Evolutionary conservation across 768 basidiomycete species (phyloP), one percentile per base, ranked within the genome.

Genomic region (Sarcodon sp.): DNA sequence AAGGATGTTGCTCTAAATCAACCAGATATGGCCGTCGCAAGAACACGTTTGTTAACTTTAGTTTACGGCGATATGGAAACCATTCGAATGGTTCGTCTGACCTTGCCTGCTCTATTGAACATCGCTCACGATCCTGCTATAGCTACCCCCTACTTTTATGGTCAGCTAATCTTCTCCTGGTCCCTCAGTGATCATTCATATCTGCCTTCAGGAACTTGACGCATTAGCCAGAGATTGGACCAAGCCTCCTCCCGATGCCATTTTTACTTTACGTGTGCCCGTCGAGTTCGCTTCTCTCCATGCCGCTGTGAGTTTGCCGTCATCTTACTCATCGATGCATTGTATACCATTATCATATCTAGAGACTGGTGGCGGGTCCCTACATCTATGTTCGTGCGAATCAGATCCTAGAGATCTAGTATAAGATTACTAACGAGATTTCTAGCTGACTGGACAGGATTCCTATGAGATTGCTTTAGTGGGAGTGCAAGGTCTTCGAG

Each of bases 401-500:
- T 41, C 44, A 45, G 43, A 48, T 46, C 48, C 21, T 45, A 38
- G 32, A 8, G 21, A 44, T 27, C 3, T 45, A 18, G 16, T 53
- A 53, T 37, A 62, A 32, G 41, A 6, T 48, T 15, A 43, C 51
- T 53, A 52, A 55, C 46, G 53, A 50, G 33, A 27, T n/a, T 9
- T 35, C 27, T 35, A 89, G 87, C 68, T 90, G 49, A 86, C 83
- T 11, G 75, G 82, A 46, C 87, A 91, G 60, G 88, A 89, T 57
- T 89, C 88, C 6, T 91, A 80, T 61, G 85, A 89, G 68, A 89
- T 91, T 52, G 87, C 88, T n/a, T 76, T 77, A 49, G 80, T 83
- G 73, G 82, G 83, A 47, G 79, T 87, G 9, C 81, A 84, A 60
- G 87, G 85, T 47, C 71, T 87, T 50, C 75, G 87, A 36, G 86